These are phyloP conservation scores for Euphorbia celastroides DNA, from an alignment of 441 rosid genomes.

Conservation along the genomic window DNA sequence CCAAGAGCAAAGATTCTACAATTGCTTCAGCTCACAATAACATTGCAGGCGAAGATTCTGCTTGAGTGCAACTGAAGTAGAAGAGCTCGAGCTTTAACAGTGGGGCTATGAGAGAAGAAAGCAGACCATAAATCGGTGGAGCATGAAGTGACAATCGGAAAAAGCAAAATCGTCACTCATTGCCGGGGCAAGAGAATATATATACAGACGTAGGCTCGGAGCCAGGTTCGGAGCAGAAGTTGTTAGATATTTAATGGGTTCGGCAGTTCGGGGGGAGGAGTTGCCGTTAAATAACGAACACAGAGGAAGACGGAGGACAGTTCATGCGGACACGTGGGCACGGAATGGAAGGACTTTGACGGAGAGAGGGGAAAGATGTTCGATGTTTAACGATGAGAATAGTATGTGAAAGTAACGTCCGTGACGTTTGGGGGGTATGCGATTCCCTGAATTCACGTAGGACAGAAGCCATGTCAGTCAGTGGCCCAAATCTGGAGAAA, in stretches of 20 bases:
- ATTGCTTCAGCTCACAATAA: background rate
- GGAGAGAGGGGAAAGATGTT: too few species aligned
- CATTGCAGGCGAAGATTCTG: background rate
- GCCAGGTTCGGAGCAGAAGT: slow-evolving; percentile 19
- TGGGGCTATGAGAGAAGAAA: background rate
- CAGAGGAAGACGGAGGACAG: background rate
- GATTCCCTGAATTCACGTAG: slow-evolving; percentile 4
- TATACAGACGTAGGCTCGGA: slow-evolving; percentile 9
- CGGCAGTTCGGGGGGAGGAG: background rate
- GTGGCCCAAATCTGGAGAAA: slow-evolving; percentile 1
- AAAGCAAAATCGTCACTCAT: background rate
- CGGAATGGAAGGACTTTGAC: background rate
- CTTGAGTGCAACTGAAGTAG: slow-evolving; percentile 28
- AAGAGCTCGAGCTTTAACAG: too few species aligned
- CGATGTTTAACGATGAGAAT: too few species aligned
- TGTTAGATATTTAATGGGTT: slow-evolving; percentile 14
- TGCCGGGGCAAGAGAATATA: background rate
- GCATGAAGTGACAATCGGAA: background rate
- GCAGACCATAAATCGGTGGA: slow-evolving; percentile 6
- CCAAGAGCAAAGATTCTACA: background rate
- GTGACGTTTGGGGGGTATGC: background rate
- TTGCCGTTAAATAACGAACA: slow-evolving; percentile 23
- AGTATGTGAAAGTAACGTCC: slow-evolving; percentile 2
- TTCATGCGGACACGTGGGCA: slow-evolving; percentile 17
- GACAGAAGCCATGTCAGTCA: slow-evolving; percentile 4